Evolutionary conservation across 2,329 filamentous ascomycete species (phyloP).

Genomic region (Phaeosphaeriaceae sp.): DNA sequence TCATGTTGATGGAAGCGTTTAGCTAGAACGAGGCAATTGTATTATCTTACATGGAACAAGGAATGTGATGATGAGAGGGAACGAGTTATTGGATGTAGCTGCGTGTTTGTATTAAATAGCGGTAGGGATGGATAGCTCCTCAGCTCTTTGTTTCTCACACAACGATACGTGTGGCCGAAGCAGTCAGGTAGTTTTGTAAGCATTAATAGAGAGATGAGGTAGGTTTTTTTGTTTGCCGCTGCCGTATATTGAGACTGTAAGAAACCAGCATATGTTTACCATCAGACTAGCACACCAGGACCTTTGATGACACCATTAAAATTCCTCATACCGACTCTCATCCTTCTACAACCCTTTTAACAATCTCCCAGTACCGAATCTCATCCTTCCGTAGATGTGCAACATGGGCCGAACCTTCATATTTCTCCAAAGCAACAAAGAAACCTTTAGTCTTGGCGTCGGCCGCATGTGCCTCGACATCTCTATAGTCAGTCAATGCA

Average conservation of each 20-base stretch:
- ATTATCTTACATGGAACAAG: background rate
- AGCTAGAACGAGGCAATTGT: conserved; percentile 4
- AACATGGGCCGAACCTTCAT: conserved; percentile 15
- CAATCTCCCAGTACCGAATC: conserved; percentile 12
- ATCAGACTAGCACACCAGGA: conserved; percentile 1
- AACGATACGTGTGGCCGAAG: too few relatives aligned
- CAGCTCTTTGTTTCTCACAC: too few relatives aligned
- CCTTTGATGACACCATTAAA: background rate
- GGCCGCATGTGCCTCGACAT: conserved; percentile 12
- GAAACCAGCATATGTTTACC: background rate
- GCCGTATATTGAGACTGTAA: background rate
- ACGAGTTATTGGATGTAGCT: background rate
- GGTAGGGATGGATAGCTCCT: too few relatives aligned
- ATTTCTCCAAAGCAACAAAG: conserved; percentile 11
- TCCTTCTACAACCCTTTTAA: conserved; percentile 6
- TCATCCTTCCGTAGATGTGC: conserved; percentile 14
- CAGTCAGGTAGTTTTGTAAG: too few relatives aligned
- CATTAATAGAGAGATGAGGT: too few relatives aligned
- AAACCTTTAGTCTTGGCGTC: conserved; percentile 13
- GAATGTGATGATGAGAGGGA: background rate
- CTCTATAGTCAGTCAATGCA: conserved; percentile 14
- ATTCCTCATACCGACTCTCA: conserved; percentile 5
- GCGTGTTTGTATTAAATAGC: too few relatives aligned
- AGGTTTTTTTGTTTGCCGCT: too few relatives aligned
- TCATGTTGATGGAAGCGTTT: background rate